These are phyloP conservation scores for Pleurotus tuoliensis DNA, from an alignment of 768 basidiomycete genomes.

Conservation along the genomic window DNA sequence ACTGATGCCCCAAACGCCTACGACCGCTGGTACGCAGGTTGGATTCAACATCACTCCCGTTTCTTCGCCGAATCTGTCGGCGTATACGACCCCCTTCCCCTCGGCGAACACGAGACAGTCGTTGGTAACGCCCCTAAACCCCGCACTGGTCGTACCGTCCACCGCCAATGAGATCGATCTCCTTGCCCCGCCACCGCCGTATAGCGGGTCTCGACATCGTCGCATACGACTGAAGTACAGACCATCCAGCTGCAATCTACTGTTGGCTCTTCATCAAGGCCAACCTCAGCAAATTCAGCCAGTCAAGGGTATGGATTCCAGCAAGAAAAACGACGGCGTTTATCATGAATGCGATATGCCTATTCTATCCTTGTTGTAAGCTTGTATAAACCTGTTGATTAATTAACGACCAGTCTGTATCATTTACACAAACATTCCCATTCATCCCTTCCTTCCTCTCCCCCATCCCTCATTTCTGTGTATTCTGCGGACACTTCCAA, in stretches of 20 bases:
- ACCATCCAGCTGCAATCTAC: neutral
- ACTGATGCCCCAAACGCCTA: slow-evolving; percentile 2
- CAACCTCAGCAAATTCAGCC: neutral
- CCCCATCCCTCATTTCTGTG: no score
- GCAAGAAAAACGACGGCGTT: neutral
- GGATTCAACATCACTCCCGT: neutral
- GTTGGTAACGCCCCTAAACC: neutral
- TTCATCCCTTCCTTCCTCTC: no score
- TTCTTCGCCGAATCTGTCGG: neutral
- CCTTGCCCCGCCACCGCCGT: slow-evolving; percentile 1
- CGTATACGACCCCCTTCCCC: neutral
- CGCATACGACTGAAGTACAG: neutral
- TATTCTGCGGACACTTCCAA: no score
- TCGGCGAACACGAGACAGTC: neutral
- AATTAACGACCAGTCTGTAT: no score
- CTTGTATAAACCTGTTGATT: no score
- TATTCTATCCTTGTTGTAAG: no score
- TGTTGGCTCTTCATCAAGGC: neutral
- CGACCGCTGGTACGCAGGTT: neutral
- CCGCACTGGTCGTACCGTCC: neutral
- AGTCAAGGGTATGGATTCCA: neutral
- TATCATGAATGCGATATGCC: no score
- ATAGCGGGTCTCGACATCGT: neutral
- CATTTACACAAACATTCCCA: no score
- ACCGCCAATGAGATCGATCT: neutral